Evolutionary conservation across 1,139 yeast genomes (phyloP), one percentile per base, ranked within the genome.

Genomic region (Zygosaccharomyces pseudobailii): DNA sequence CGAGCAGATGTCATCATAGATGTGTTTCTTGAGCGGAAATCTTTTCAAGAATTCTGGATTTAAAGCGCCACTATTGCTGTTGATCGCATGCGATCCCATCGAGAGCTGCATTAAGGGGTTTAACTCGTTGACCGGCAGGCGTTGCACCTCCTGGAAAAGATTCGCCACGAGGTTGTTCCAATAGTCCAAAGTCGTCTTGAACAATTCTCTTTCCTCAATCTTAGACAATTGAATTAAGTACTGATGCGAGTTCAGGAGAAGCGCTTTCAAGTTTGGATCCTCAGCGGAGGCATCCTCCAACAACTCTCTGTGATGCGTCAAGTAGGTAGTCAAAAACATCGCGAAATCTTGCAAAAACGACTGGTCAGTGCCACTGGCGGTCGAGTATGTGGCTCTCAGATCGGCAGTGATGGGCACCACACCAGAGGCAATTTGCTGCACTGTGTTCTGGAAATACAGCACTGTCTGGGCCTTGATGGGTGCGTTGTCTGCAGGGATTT

Each of bases 281-380:
- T 74, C 72, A 6, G 43, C 40, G n/a, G 51, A 48, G 22, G 47
- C 30, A 6, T 48, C 51, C 65, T 92, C 99, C 50, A 94, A 74
- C 8, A 88, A 75, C 39, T 74, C 62, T 55, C 92, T 78, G 67
- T 92, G 97, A 62, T 82, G 82, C 28, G 84, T 71, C 56, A 92
- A 73, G 65, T 86, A 92, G 3, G 96, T 86, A 48, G 95, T 84
- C 57, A 92, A 76, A 68, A 84, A 92, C 85, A 92, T 84, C 9
- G 97, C 96, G 66, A 92, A 78, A 72, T 92, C 97, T 70, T 94
- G 97, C 60, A 94, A 79, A 62, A 90, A 90, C 36, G 95, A 90
- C 72, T 92, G 98, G 63, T 90, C 97, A 44, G 79, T 75, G 20
- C 96, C 79, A 59, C 78, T 79, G 4, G 97, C 96, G 55, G 75